These are phyloP conservation scores for Pythium plurisporium DNA, from an alignment of 352 stramenopile genomes.

Conservation along the genomic window DNA sequence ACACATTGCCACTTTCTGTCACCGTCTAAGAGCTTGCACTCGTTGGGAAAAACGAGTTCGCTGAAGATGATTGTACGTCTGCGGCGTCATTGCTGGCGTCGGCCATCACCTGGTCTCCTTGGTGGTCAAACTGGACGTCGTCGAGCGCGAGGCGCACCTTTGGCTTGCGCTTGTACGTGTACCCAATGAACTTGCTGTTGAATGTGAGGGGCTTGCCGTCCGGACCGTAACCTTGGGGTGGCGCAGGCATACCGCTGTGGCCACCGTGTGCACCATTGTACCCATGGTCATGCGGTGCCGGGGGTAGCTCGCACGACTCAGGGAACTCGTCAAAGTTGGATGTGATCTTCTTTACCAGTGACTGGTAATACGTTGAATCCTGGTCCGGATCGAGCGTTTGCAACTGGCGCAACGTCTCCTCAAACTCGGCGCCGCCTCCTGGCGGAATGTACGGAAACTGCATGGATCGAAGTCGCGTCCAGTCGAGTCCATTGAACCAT, in stretches of 20 bases:
- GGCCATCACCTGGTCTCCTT: constrained; percentile 23
- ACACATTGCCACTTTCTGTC: background rate
- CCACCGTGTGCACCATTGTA: constrained; percentile 23
- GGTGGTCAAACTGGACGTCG: constrained; percentile 60
- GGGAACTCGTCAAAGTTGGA: constrained; percentile 98
- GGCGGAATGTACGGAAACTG: constrained; percentile 89
- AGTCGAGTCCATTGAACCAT: constrained; percentile 96
- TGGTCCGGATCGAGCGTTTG: constrained; percentile 66
- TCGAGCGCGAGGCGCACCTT: constrained; percentile 77
- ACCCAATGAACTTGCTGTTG: constrained; percentile 90
- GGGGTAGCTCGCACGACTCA: constrained; percentile 62
- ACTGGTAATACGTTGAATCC: constrained; percentile 65
- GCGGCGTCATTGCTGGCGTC: constrained; percentile 9
- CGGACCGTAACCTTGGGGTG: constrained; percentile 41
- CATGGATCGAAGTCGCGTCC: constrained; percentile 75
- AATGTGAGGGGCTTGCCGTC: constrained; percentile 83
- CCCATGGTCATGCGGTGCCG: constrained; percentile 20
- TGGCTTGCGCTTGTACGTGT: constrained; percentile 87
- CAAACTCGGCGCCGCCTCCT: constrained; percentile 86
- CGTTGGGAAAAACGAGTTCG: constrained; percentile 1
- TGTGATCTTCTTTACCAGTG: constrained; percentile 90
- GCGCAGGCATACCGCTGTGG: constrained; percentile 25
- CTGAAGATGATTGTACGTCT: background rate
- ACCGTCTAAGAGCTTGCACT: background rate
- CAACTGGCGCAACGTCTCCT: constrained; percentile 89